Evolutionary conservation across 2,329 filamentous ascomycete genomes (phyloP).

Genomic region (Pseudocercospora macadamiae): DNA sequence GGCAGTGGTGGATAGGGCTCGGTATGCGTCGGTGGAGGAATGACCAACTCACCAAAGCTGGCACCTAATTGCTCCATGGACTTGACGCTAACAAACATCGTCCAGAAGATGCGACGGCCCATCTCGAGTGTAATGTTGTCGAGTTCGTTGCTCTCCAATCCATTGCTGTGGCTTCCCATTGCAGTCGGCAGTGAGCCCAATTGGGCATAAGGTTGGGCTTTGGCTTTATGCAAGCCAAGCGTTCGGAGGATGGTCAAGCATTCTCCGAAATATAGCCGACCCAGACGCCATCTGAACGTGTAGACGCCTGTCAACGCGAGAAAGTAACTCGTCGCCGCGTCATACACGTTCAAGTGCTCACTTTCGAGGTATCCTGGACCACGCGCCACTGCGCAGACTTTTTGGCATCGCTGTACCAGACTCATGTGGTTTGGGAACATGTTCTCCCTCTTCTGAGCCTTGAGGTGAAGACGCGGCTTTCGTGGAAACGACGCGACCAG

Average conservation of each 20-base stretch:
- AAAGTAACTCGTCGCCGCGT: slow-evolving; percentile 76
- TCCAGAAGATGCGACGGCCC: slow-evolving; percentile 73
- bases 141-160: slow-evolving; percentile 42
- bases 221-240: slow-evolving; percentile 64
- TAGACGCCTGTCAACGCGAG: slow-evolving; percentile 68
- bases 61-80: slow-evolving; percentile 76
- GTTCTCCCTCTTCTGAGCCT: slow-evolving; percentile 64
- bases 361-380: slow-evolving; percentile 61
- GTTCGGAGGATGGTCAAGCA: slow-evolving; percentile 69
- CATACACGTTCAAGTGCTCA: slow-evolving; percentile 59
- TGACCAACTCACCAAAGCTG: slow-evolving; percentile 70
- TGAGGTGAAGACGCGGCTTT: slow-evolving; percentile 70
- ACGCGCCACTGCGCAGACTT: slow-evolving; percentile 68
- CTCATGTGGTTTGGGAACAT: slow-evolving; percentile 70
- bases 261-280: slow-evolving; percentile 73
- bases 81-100: slow-evolving; percentile 72
- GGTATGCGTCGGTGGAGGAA: slow-evolving; percentile 74
- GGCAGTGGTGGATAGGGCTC: slow-evolving; percentile 80
- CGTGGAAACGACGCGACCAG: slow-evolving; percentile 78
- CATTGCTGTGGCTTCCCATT: slow-evolving; percentile 41
- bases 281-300: slow-evolving; percentile 68
- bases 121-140: slow-evolving; percentile 57
- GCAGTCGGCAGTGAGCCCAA: slow-evolving; percentile 41
- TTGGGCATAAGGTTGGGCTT: slow-evolving; percentile 47
- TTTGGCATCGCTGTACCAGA: slow-evolving; percentile 71